Base-by-base conservation (phyloP, 306 rosid species). In the Cucumis cinereus region DNA sequence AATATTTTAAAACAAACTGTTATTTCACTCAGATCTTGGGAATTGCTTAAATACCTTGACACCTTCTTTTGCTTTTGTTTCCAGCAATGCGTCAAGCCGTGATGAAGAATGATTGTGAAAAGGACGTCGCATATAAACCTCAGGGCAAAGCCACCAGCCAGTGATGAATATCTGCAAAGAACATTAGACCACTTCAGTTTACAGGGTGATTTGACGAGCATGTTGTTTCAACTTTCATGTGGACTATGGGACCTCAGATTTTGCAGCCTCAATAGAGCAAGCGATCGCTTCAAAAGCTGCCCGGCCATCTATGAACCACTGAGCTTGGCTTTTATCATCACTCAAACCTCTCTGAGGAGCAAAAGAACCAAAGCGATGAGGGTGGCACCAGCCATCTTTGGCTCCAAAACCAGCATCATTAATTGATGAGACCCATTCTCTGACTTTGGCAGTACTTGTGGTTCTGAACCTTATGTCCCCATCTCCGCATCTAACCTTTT, bases 71-170 rank as follows among this genome's bases (percentile, higher is more conserved):
- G 89, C 89, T 71, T 81, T 85, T 35, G 43, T 61, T 74, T 85
- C 86, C 58, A 85, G 81, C 61, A 85, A 72, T 57, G 73, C 78
- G 68, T 85, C 86, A 28, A 85, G 85, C 73, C 89, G 82, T 36
- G 83, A 80, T 62, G 86, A 80, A 71, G 81, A 53, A 40, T 85
- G 79, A 71, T 30, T 8, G 33, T 58, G 64, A 70, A 83, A 85
- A 24, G 89, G 89, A 66, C 89, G 89, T 73, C 89, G 79, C 56
- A 83, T 38, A 81, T 85, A 81, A 63, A 85, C 73, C 61, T 85
- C 89, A 5, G 89, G 89, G 75, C 89, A 85, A 70, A 85, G 83
- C 89, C 89, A 85, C 89, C 89, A 85, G 41, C 89, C 89, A 72
- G 89, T 85, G 24, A 85, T 81, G 83, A 83, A 83, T 40, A 85